These are phyloP conservation scores for Vinca minor DNA, from an alignment of 257 asterid species.

Conservation along the genomic window DNA sequence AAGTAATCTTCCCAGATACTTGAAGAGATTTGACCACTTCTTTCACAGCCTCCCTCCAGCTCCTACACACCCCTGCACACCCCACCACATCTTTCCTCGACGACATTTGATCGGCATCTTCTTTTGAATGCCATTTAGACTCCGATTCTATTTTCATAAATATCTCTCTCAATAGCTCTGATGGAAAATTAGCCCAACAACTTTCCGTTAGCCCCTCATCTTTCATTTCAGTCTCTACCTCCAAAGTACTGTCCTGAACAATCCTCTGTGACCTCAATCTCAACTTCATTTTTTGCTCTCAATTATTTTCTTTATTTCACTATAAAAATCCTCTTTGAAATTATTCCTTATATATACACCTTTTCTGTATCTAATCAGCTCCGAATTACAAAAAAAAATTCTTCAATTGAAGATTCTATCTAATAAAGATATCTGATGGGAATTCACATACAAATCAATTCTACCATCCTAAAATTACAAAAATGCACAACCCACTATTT, in stretches of 20 bases:
- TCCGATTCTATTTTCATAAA: conserved; percentile 42
- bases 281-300: conserved; percentile 49
- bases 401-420: not conserved
- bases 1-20: conserved; percentile 68
- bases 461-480: not conserved
- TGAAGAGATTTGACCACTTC: conserved; percentile 62
- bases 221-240: conserved; percentile 23
- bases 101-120: conserved; percentile 61
- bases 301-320: not conserved
- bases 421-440: not conserved
- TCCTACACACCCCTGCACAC: conserved; percentile 79
- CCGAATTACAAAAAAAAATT: not conserved
- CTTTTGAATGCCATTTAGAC: conserved; percentile 3
- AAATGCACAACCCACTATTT: not conserved
- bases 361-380: no score
- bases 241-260: conserved; percentile 71
- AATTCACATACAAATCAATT: not conserved
- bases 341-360: not conserved
- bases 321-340: conserved; percentile 8
- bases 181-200: conserved; percentile 72
- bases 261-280: conserved; percentile 69
- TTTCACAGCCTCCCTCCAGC: conserved; percentile 81
- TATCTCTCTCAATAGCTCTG: conserved; percentile 69
- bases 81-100: conserved; percentile 72
- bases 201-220: conserved; percentile 20